A percentile compares a stretch with the other conserved stretches of the same genome.
These are phyloP conservation scores for Pyrenopolyporus hunteri DNA, from an alignment of 495 filamentous ascomycete species.

Conservation along the genomic window DNA sequence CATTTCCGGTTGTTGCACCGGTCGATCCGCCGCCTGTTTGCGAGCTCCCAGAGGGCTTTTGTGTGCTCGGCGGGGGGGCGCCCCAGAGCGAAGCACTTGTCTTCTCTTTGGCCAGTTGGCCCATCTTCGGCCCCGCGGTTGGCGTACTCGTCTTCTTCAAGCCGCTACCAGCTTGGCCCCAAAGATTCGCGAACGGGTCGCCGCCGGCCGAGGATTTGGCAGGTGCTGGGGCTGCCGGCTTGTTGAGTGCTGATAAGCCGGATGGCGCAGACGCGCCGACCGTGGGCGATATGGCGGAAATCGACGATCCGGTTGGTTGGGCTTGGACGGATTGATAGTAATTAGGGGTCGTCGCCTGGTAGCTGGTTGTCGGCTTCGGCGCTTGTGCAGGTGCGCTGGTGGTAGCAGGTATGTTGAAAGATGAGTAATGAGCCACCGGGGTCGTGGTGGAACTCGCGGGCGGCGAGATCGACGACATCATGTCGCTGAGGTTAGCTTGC, in stretches of 20 bases:
- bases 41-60: slow-evolving; percentile 43
- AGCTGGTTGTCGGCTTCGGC: slow-evolving; percentile 65
- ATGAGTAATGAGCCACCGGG: slow-evolving; percentile 59
- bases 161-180: slow-evolving; percentile 76
- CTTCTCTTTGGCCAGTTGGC: slow-evolving; percentile 95
- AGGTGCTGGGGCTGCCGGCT: slow-evolving; percentile 50
- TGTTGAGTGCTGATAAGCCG: slow-evolving; percentile 44
- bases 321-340: slow-evolving; percentile 85
- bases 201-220: slow-evolving; percentile 63
- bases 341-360: slow-evolving; percentile 82
- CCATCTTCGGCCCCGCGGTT: slow-evolving; percentile 72
- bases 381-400: slow-evolving; percentile 53
- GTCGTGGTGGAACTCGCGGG: slow-evolving; percentile 63
- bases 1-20: slow-evolving; percentile 40
- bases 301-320: slow-evolving; percentile 43
- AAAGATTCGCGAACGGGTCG: slow-evolving; percentile 89
- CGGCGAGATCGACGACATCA: slow-evolving; percentile 84
- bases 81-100: slow-evolving; percentile 95
- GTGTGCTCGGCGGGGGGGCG: slow-evolving; percentile 54
- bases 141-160: slow-evolving; percentile 75
- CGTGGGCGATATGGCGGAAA: slow-evolving; percentile 33
- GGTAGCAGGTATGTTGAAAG: slow-evolving; percentile 57
- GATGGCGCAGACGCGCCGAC: slow-evolving; percentile 39
- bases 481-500: slow-evolving; percentile 75
- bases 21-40: slow-evolving; percentile 16